These are phyloP conservation scores for Centella asiatica DNA, from an alignment of 129 eudicot genomes.

Conservation along the genomic window DNA sequence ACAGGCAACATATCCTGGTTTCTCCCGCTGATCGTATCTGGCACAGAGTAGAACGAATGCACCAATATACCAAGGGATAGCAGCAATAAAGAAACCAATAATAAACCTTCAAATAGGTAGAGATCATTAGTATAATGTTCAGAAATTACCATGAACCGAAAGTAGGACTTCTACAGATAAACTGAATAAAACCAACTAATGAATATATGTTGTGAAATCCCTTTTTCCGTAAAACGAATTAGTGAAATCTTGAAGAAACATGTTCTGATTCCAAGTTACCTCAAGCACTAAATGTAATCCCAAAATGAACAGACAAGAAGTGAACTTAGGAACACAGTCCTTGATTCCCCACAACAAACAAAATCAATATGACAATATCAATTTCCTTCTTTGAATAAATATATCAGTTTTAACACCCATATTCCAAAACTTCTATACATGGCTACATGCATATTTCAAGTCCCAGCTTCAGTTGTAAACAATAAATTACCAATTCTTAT, in stretches of 20 bases:
- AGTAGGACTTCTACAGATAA: not conserved
- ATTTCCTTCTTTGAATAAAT: too few relatives aligned
- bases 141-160: not conserved
- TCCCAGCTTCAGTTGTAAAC: not conserved
- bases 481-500: too few relatives aligned
- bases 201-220: too few relatives aligned
- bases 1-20: slow-evolving; percentile 85
- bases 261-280: too few relatives aligned
- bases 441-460: not conserved
- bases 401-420: not conserved
- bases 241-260: too few relatives aligned
- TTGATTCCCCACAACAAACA: too few relatives aligned
- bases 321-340: too few relatives aligned
- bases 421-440: not conserved
- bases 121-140: not conserved
- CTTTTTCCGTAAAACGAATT: too few relatives aligned
- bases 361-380: too few relatives aligned
- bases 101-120: slow-evolving; percentile 57
- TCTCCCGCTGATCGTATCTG: slow-evolving; percentile 75
- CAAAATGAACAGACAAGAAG: too few relatives aligned
- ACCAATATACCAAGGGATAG: slow-evolving; percentile 82
- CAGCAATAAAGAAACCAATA: slow-evolving; percentile 76
- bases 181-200: too few relatives aligned
- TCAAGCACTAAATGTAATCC: too few relatives aligned
- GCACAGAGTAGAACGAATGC: slow-evolving; percentile 59